These are phyloP conservation scores for Phalaenopsis hybrid DNA, from an alignment of 116 monocot genomes.

Conservation along the genomic window DNA sequence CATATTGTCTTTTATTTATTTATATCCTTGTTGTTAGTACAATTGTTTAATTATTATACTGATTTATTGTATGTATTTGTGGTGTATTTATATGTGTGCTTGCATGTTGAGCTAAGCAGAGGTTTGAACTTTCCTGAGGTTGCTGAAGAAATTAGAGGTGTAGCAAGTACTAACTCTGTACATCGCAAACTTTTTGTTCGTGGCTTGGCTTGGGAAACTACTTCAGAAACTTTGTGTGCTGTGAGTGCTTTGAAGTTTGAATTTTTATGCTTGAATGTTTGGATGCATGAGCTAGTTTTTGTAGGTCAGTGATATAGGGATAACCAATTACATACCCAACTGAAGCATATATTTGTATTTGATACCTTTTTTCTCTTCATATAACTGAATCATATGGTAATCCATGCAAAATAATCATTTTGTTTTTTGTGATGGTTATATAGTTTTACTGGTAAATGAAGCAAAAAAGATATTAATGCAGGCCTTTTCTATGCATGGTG, in stretches of 20 bases:
- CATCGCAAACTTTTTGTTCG: constrained; percentile 64
- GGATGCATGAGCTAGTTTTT: constrained; percentile 19
- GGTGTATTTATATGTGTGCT: constrained; percentile 23
- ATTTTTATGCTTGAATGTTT: constrained; percentile 29
- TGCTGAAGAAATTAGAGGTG: constrained; percentile 59
- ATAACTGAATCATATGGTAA: background rate
- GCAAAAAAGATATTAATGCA: constrained; percentile 7
- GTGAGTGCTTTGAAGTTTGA: constrained; percentile 54
- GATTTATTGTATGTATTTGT: constrained; percentile 10
- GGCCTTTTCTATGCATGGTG: constrained; percentile 40
- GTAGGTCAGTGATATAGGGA: background rate
- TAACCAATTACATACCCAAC: background rate
- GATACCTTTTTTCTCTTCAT: background rate
- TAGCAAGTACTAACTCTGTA: constrained; percentile 48
- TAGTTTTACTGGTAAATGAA: background rate
- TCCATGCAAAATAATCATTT: background rate
- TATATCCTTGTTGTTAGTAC: background rate
- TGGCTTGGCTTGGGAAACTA: constrained; percentile 59
- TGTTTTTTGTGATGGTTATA: background rate
- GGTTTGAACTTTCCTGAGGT: constrained; percentile 37
- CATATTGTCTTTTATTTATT: background rate
- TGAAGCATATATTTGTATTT: background rate
- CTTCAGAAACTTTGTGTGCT: constrained; percentile 60
- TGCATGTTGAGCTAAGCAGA: constrained; percentile 43
- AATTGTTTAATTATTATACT: background rate